Evolutionary conservation across 495 filamentous ascomycete genomes (phyloP).

Genomic region (Daldinia decipiens): DNA sequence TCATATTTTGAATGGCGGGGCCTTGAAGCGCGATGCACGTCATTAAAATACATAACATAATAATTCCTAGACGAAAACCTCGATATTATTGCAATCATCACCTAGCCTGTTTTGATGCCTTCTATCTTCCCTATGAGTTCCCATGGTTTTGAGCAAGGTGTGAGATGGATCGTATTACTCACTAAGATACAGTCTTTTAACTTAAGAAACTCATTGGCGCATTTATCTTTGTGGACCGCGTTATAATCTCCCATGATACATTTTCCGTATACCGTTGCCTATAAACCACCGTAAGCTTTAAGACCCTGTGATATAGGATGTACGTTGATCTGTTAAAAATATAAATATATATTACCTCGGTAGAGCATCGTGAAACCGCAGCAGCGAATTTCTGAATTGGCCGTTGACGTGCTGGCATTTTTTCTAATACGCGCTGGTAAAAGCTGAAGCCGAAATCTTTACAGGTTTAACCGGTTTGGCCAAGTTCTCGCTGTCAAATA

Average conservation of each 20-base stretch:
- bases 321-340: not conserved
- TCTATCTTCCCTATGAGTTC: conserved; percentile 31
- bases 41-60: not conserved
- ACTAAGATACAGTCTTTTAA: conserved; percentile 92
- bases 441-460: not conserved
- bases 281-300: conserved; percentile 13
- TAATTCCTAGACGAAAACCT: not conserved
- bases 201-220: conserved; percentile 81
- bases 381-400: conserved; percentile 91
- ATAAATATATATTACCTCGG: conserved; percentile 67
- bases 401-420: conserved; percentile 59
- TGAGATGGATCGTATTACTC: conserved; percentile 44
- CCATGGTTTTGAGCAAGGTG: not conserved
- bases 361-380: conserved; percentile 82
- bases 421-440: not conserved
- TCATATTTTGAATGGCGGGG: not conserved
- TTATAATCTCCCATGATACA: conserved; percentile 93
- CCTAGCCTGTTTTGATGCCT: conserved; percentile 34
- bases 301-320: not conserved
- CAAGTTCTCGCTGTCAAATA: not conserved
- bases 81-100: conserved; percentile 8
- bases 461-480: not conserved
- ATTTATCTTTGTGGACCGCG: conserved; percentile 91
- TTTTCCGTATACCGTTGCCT: conserved; percentile 90
- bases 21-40: not conserved